A percentile compares a stretch with the other conserved stretches of the same genome.
These are phyloP conservation scores for Eugenia klotzschiana DNA, from an alignment of 441 rosid genomes.

Conservation along the genomic window DNA sequence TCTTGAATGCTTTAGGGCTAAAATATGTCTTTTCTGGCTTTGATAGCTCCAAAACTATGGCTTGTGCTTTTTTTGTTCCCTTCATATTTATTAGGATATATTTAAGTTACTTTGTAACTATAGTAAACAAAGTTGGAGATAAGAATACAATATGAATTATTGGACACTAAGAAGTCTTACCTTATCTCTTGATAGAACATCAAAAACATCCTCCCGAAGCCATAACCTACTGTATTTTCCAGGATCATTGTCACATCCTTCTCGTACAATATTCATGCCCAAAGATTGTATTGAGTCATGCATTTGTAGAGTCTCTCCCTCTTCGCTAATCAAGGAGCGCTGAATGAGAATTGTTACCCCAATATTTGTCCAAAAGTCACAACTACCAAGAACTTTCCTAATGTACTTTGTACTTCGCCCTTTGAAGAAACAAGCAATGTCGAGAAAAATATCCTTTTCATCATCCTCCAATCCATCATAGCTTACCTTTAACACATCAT, in stretches of 20 bases:
- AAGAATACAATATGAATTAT: neutral
- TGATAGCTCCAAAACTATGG: neutral
- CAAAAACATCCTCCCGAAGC: neutral
- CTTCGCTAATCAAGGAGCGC: no score
- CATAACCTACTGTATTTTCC: neutral
- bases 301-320: no score
- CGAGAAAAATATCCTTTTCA: no score
- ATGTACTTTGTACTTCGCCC: no score
- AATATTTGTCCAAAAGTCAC: no score
- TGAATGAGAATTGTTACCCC: no score
- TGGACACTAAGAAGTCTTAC: neutral
- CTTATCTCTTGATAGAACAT: accelerated
- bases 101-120: neutral
- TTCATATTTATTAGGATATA: neutral
- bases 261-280: neutral
- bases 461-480: no score
- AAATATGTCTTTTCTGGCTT: neutral
- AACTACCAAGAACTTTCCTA: no score
- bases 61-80: neutral
- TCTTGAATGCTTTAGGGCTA: neutral
- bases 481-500: no score
- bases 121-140: neutral
- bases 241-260: neutral
- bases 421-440: no score
- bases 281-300: no score